phyloP scores from a whole-genome alignment of 441 rosid genomes.

The Pelargonium cotyledonis region DNA sequence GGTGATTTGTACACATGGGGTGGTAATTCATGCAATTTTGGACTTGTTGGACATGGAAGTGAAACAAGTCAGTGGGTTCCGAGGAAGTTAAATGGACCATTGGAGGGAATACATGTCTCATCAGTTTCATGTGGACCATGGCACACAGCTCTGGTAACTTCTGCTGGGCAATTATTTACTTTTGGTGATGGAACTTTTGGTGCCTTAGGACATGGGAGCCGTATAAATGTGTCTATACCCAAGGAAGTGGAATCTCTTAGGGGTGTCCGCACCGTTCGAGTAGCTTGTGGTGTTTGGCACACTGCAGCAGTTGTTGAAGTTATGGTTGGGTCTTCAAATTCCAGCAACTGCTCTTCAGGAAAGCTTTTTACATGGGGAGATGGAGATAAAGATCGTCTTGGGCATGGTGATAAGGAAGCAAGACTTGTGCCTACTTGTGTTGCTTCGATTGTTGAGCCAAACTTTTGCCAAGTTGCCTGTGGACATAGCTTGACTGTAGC shows the following conservation, averaged over 20 bases:
- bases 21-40: slow-evolving; percentile 69
- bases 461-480: slow-evolving; percentile 86
- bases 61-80: slow-evolving; percentile 91
- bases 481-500: slow-evolving; percentile 88
- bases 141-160: slow-evolving; percentile 92
- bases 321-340: slow-evolving; percentile 82
- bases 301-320: slow-evolving; percentile 96
- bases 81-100: slow-evolving; percentile 71
- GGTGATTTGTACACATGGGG: slow-evolving; percentile 98
- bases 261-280: slow-evolving; percentile 85
- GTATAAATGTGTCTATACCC: slow-evolving; percentile 60
- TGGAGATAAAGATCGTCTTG: slow-evolving; percentile 90
- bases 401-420: slow-evolving; percentile 88
- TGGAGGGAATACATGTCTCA: slow-evolving; percentile 90
- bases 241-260: slow-evolving; percentile 92
- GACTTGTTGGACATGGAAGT: slow-evolving; percentile 92
- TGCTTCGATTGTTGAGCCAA: slow-evolving; percentile 93
- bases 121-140: slow-evolving; percentile 92
- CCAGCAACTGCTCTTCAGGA: slow-evolving; percentile 84
- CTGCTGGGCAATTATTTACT: slow-evolving; percentile 87
- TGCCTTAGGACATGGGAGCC: slow-evolving; percentile 84
- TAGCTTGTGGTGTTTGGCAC: slow-evolving; percentile 98
- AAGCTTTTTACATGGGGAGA: slow-evolving; percentile 98
- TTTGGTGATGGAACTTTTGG: slow-evolving; percentile 98
- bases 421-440: slow-evolving; percentile 90